These are phyloP conservation scores for Cytospora schulzeri DNA, from an alignment of 2,329 filamentous ascomycete genomes.

Conservation along the genomic window DNA sequence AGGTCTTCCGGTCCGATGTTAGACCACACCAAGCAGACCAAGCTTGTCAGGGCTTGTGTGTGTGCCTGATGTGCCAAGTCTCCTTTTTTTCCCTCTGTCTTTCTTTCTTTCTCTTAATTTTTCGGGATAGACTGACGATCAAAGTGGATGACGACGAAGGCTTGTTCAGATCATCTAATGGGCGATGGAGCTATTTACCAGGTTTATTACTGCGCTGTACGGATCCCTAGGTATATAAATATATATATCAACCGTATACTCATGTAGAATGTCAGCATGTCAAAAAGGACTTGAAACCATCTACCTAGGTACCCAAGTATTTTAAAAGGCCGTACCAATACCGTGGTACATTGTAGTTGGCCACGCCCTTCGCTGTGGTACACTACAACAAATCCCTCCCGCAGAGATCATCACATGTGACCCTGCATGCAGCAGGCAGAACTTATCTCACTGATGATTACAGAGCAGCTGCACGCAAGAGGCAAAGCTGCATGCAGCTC, in stretches of 20 bases:
- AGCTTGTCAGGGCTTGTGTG: too few species aligned
- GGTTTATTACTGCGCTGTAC: too few species aligned
- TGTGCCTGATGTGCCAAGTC: background rate
- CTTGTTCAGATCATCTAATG: too few species aligned
- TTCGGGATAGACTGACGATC: background rate
- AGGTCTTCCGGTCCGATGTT: too few species aligned
- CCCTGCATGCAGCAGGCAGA: slow-evolving; percentile 1
- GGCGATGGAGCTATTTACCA: too few species aligned
- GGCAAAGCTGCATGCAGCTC: background rate
- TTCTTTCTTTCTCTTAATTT: background rate
- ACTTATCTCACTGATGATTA: background rate
- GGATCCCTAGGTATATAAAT: too few species aligned
- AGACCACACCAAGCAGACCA: background rate
- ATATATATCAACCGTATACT: too few species aligned
- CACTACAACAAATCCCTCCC: background rate
- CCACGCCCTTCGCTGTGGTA: background rate
- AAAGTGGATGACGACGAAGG: background rate
- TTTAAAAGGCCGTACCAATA: background rate
- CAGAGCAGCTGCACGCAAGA: background rate
- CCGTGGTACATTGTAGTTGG: background rate
- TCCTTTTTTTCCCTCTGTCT: background rate
- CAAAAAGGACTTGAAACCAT: too few species aligned
- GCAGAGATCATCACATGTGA: background rate
- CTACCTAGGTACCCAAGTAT: too few species aligned
- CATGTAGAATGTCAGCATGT: too few species aligned